These are phyloP conservation scores for Exophiala spinifera DNA, from an alignment of 2,329 filamentous ascomycete genomes.

Conservation along the genomic window DNA sequence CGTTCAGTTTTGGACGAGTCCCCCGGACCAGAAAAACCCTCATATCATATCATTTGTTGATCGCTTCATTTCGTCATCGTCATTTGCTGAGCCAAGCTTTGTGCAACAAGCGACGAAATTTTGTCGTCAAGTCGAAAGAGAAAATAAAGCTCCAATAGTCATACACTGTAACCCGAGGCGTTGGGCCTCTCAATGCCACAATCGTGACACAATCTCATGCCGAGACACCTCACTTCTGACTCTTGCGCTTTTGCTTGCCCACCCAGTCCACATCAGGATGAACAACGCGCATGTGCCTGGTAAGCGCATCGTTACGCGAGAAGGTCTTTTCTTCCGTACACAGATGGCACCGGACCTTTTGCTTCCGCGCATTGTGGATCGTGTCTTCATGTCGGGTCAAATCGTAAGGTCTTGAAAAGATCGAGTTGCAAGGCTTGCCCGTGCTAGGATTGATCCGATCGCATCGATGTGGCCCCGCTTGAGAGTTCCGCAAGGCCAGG, in stretches of 20 bases:
- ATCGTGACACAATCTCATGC: too few relatives aligned
- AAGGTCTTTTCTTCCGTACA: constrained; percentile 98
- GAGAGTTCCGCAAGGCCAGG: constrained; percentile 68
- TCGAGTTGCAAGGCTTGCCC: constrained; percentile 87
- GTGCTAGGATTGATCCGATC: constrained; percentile 92
- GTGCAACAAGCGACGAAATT: too few relatives aligned
- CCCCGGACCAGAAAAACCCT: too few relatives aligned
- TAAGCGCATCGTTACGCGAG: constrained; percentile 89
- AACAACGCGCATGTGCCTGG: constrained; percentile 88
- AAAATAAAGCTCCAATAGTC: too few relatives aligned
- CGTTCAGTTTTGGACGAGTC: too few relatives aligned
- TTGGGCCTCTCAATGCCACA: not conserved
- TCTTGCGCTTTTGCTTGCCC: constrained; percentile 51
- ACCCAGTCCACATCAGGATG: constrained; percentile 83
- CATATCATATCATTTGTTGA: too few relatives aligned
- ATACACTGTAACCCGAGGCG: not conserved
- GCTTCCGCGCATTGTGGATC: constrained; percentile 90
- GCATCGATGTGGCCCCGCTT: constrained; percentile 90
- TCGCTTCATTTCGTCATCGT: too few relatives aligned
- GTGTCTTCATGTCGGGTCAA: constrained; percentile 95
- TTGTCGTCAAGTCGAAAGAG: too few relatives aligned
- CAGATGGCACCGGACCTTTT: constrained; percentile 87
- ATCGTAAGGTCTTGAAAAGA: constrained; percentile 95
- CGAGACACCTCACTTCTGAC: constrained; percentile 21
- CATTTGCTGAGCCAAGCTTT: too few relatives aligned